Percentiles rank a stretch among this genome's conserved stretches.
Conservation (phyloP, 1,139 yeast genomes). For the Pichiaceae sp. region DNA sequence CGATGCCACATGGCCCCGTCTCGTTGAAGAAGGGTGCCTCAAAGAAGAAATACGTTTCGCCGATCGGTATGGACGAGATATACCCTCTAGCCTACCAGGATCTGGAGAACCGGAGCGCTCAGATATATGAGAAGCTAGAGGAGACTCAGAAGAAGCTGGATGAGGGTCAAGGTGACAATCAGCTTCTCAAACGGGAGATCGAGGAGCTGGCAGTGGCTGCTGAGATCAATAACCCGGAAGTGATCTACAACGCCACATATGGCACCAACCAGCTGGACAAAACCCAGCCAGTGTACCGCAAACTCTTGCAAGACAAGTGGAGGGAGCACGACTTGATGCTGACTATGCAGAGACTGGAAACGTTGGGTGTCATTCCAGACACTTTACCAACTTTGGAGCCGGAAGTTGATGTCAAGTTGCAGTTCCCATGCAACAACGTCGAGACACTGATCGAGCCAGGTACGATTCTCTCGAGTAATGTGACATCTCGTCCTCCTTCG, state of each 20-base stretch:
- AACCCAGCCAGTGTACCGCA: constrained; percentile 71
- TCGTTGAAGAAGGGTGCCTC: constrained; percentile 36
- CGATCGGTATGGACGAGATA: constrained; percentile 61
- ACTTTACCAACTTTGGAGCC: constrained; percentile 90
- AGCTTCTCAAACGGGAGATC: constrained; percentile 7
- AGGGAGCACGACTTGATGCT: constrained; percentile 56
- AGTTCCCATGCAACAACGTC: constrained; percentile 62
- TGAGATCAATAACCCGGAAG: constrained; percentile 75
- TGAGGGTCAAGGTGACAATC: constrained; percentile 7
- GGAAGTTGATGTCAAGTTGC: constrained; percentile 61
- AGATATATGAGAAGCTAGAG: constrained; percentile 24
- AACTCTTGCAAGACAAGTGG: constrained; percentile 66
- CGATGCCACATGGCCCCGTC: constrained; percentile 37
- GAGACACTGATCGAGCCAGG: constrained; percentile 79
- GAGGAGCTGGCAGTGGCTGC: constrained; percentile 37
- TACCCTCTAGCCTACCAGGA: constrained; percentile 61
- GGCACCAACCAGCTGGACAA: constrained; percentile 48
- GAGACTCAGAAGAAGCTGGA: constrained; percentile 19
- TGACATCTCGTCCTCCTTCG: constrained; percentile 67
- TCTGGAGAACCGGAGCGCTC: constrained; percentile 39
- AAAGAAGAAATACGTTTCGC: constrained; percentile 51
- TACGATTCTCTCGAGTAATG: constrained; percentile 58
- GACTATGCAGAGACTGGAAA: constrained; percentile 84
- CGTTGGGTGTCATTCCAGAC: constrained; percentile 81
- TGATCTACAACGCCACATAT: constrained; percentile 53